Conservation (phyloP, 1,284 basidiomycete species). For the Cryptococcus maquisensis region DNA sequence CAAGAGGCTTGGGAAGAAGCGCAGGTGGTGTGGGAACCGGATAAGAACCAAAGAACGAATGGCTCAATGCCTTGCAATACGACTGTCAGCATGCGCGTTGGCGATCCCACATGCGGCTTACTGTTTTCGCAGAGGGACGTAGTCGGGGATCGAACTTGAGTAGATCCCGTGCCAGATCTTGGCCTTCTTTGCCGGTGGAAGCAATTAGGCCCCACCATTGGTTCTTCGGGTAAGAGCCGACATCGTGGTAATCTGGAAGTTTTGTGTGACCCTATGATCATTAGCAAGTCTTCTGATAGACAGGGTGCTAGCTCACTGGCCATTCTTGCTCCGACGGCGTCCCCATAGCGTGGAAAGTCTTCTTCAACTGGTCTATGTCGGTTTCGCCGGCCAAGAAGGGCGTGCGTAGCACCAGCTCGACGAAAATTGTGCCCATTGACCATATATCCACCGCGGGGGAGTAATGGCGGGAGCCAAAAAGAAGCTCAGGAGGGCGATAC, state of each 20-base stretch:
- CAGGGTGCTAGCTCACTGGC: slow-evolving; percentile 61
- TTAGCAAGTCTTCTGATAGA: background rate
- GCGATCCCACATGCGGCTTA: slow-evolving; percentile 44
- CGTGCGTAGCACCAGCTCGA: slow-evolving; percentile 73
- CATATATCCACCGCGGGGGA: slow-evolving; percentile 98
- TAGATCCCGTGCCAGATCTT: slow-evolving; percentile 76
- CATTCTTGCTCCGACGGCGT: slow-evolving; percentile 95
- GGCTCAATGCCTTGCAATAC: slow-evolving; percentile 36
- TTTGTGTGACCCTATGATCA: slow-evolving; percentile 71
- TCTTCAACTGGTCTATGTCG: slow-evolving; percentile 94
- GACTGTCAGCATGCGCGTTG: background rate
- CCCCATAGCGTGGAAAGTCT: slow-evolving; percentile 88
- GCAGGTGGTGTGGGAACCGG: slow-evolving; percentile 43
- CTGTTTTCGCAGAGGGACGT: slow-evolving; percentile 75
- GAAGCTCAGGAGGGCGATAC: slow-evolving; percentile 96
- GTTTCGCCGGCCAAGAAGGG: slow-evolving; percentile 94
- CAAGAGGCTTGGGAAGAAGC: slow-evolving; percentile 43
- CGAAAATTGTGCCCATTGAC: slow-evolving; percentile 98
- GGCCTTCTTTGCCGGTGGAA: slow-evolving; percentile 78
- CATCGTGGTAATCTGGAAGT: slow-evolving; percentile 81
- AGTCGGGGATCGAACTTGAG: slow-evolving; percentile 80
- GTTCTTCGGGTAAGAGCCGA: slow-evolving; percentile 73
- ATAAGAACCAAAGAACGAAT: slow-evolving; percentile 41
- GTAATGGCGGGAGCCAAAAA: slow-evolving; percentile 93
- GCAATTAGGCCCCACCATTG: slow-evolving; percentile 68